phyloP scores from a whole-genome alignment of 2,329 filamentous ascomycete genomes.

The Pseudogymnoascus sp. region DNA sequence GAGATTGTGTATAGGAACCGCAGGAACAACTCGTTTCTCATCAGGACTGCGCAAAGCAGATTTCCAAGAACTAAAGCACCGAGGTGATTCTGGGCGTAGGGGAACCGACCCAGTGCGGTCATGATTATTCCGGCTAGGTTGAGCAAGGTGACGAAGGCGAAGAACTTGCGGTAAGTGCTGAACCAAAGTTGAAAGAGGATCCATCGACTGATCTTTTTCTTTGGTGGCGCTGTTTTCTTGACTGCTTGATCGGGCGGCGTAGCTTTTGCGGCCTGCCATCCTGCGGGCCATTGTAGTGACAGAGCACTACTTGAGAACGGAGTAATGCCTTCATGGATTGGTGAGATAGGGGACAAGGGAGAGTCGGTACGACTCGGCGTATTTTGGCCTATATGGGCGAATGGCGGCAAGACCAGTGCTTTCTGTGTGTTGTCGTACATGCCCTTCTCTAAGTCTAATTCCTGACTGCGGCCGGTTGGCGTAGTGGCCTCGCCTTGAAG shows the following conservation, averaged over 20 bases:
- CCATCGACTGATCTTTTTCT: conserved; percentile 27
- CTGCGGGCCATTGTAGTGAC: conserved; percentile 22
- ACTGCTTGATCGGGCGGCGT: background rate
- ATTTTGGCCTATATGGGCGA: conserved; percentile 21
- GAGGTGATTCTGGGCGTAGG: conserved; percentile 33
- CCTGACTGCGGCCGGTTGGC: conserved; percentile 14
- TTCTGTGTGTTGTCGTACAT: conserved; percentile 26
- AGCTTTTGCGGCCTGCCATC: conserved; percentile 4
- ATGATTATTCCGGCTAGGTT: conserved; percentile 33
- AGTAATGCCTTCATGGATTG: conserved; percentile 30
- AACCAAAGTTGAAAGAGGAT: conserved; percentile 34
- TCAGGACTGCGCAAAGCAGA: conserved; percentile 33
- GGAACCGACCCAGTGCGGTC: conserved; percentile 28
- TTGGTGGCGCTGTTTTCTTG: conserved; percentile 15
- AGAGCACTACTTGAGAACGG: conserved; percentile 26
- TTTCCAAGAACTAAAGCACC: conserved; percentile 36
- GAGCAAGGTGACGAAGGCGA: conserved; percentile 31
- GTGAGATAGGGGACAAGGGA: conserved; percentile 23
- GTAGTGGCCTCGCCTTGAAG: conserved; percentile 15
- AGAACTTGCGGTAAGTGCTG: conserved; percentile 37
- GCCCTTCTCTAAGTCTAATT: conserved; percentile 32
- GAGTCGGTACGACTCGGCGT: conserved; percentile 19
- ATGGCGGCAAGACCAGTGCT: conserved; percentile 22
- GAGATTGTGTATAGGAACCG: conserved; percentile 31
- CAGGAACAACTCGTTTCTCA: conserved; percentile 36